Evolutionary conservation across 371 early-diverging fungal species (phyloP).

Genomic region (Syncephalastrum contaminatum): DNA sequence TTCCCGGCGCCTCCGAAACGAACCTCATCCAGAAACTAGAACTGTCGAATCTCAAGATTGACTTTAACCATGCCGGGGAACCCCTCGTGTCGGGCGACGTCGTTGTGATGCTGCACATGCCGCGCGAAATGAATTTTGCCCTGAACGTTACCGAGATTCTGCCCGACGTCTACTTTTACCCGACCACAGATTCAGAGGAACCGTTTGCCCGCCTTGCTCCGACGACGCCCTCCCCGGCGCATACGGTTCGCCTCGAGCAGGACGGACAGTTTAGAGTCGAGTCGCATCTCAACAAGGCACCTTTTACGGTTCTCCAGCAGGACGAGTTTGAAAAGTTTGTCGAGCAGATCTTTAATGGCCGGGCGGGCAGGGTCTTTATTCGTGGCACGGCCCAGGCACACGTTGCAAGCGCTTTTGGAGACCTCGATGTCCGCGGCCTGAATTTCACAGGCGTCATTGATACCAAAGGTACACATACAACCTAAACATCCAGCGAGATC

Average conservation of each 20-base stretch:
- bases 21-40: slow-evolving; percentile 40
- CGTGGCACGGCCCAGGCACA: slow-evolving; percentile 38
- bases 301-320: slow-evolving; percentile 38
- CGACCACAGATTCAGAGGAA: slow-evolving; percentile 20
- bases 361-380: slow-evolving; percentile 26
- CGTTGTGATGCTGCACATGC: slow-evolving; percentile 31
- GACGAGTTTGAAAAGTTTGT: slow-evolving; percentile 42
- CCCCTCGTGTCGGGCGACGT: slow-evolving; percentile 42
- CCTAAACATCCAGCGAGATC: not conserved
- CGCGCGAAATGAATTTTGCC: slow-evolving; percentile 43
- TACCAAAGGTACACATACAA: slow-evolving; percentile 28
- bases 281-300: slow-evolving; percentile 32
- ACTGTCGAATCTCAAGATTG: slow-evolving; percentile 39
- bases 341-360: slow-evolving; percentile 14
- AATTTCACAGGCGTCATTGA: slow-evolving; percentile 43
- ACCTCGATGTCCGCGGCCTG: slow-evolving; percentile 33
- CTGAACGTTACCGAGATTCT: slow-evolving; percentile 38
- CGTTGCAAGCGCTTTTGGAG: slow-evolving; percentile 42
- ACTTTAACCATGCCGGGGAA: slow-evolving; percentile 24
- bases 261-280: slow-evolving; percentile 19
- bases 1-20: slow-evolving; percentile 42
- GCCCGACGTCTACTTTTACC: slow-evolving; percentile 36
- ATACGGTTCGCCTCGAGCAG: slow-evolving; percentile 12
- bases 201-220: slow-evolving; percentile 42
- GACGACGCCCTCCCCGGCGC: slow-evolving; percentile 28